phyloP scores from a whole-genome alignment of 1,284 basidiomycete genomes.

The Cutaneotrichosporon cyanovorans region DNA sequence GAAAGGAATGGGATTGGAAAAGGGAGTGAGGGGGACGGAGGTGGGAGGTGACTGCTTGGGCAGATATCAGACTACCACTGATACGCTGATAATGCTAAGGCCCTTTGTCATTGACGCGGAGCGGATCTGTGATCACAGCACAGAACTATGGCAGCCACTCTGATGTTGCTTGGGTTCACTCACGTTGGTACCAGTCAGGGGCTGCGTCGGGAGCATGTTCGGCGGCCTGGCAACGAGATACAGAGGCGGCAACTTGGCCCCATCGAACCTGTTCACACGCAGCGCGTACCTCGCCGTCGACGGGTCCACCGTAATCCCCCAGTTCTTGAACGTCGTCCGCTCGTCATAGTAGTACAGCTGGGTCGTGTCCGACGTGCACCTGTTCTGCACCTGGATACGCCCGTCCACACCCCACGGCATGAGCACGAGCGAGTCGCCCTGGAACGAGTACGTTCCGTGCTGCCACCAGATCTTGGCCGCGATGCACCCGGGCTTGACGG shows the following conservation, averaged over 20 bases:
- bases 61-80: too few relatives aligned
- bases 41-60: too few relatives aligned
- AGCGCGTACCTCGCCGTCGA: conserved; percentile 33
- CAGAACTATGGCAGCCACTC: too few relatives aligned
- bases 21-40: too few relatives aligned
- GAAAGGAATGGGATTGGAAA: too few relatives aligned
- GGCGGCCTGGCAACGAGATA: conserved; percentile 42
- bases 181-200: conserved; percentile 43
- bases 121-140: too few relatives aligned
- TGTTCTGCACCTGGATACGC: conserved; percentile 82
- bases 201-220: conserved; percentile 46
- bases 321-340: conserved; percentile 38
- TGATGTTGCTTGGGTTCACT: background rate
- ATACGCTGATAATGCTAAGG: too few relatives aligned
- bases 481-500: conserved; percentile 50
- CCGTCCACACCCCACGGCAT: conserved; percentile 65
- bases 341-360: conserved; percentile 73
- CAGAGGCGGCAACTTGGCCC: conserved; percentile 43
- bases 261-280: conserved; percentile 42
- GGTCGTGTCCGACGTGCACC: conserved; percentile 76
- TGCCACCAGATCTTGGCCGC: conserved; percentile 75
- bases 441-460: conserved; percentile 66
- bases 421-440: conserved; percentile 64
- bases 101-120: too few relatives aligned
- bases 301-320: conserved; percentile 41